Conservation (phyloP, 257 asterid genomes). For the Forsythia suspensa region DNA sequence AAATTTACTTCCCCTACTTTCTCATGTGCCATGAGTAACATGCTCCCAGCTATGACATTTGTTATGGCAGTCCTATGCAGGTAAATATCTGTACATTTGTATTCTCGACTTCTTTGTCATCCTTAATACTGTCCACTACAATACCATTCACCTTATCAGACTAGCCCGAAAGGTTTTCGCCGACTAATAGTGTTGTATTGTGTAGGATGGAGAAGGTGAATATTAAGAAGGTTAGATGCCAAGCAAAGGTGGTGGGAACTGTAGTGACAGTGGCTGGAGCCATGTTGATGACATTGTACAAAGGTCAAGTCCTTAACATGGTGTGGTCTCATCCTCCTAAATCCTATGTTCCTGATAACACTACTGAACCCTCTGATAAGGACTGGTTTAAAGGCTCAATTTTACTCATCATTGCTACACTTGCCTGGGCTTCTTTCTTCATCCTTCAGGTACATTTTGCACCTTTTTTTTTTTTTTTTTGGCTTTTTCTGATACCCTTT, state of each 20-base stretch:
- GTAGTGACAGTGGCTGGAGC: constrained; percentile 72
- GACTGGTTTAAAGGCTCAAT: constrained; percentile 88
- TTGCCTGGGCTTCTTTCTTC: constrained; percentile 93
- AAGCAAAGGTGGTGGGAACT: constrained; percentile 82
- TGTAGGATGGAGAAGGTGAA: constrained; percentile 76
- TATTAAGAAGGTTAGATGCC: constrained; percentile 64
- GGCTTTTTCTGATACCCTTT: neutral
- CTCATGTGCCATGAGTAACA: constrained; percentile 91
- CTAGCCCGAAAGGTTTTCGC: neutral
- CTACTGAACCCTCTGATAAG: constrained; percentile 39
- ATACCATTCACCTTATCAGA: neutral
- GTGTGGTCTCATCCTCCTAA: constrained; percentile 58
- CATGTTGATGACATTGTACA: constrained; percentile 87
- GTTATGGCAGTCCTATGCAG: constrained; percentile 80
- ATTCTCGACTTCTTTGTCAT: neutral
- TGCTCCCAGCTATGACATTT: constrained; percentile 92
- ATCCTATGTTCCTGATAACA: constrained; percentile 14
- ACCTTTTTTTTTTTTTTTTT: neutral
- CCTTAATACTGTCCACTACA: neutral
- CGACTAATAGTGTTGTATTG: neutral
- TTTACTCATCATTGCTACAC: constrained; percentile 77
- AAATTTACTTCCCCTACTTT: constrained; percentile 79
- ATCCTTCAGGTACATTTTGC: constrained; percentile 63
- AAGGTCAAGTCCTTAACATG: constrained; percentile 62
- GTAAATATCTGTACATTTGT: constrained; percentile 24